Base-by-base conservation (phyloP, 352 stramenopile species). In the Globisporangium acanthophoron region DNA sequence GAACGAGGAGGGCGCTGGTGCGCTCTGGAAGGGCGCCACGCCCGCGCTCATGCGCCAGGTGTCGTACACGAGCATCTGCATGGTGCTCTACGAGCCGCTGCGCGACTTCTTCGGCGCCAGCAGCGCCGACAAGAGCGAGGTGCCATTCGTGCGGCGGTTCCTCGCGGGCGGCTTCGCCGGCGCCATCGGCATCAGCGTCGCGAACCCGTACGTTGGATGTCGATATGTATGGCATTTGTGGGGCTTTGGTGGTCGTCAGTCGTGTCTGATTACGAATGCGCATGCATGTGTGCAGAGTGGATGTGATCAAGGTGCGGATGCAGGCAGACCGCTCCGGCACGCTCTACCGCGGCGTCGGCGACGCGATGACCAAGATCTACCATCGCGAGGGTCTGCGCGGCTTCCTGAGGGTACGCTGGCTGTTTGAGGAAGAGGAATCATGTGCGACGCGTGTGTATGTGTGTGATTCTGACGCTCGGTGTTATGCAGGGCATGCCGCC, bases 271-370 rank as follows among this genome's bases (percentile, higher is more conserved):
- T 47, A 35, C 51, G 33, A 18, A 16, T 53, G 43, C 15, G 15
- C 9, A 24, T 54, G 37, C 27, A 31, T 54, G 11, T 21, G 3
- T 29, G 13, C 63, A 93, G 84, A 15, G 75, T 93, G 54, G 86
- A 96, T 63, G 86, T 96, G 44, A 92, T 96, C 65, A 96, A 96
- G 66, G 81, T 94, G 47, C 83, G 81, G 3, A 93, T 96, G 82
- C 86, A 96, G 59, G 79, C 80, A 0, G 78, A 90, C 53, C 79
- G 81, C 29, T 72, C 81, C 3, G 84, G 82, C 18, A 80, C 70
- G 43, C 56, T 92, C 21, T 92, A 92, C 52, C 78, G 79, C 51
- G 76, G 78, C 45, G 74, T 94, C 2, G 65, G 75, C 20, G 74
- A 93, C 41, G 83, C 83, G 12, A 80, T 90, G 49, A 66, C 56